Percentiles rank a stretch among this genome's conserved stretches.
phyloP scores from a whole-genome alignment of 192 early-diverging fungal species.

The Coemansia sp. region DNA sequence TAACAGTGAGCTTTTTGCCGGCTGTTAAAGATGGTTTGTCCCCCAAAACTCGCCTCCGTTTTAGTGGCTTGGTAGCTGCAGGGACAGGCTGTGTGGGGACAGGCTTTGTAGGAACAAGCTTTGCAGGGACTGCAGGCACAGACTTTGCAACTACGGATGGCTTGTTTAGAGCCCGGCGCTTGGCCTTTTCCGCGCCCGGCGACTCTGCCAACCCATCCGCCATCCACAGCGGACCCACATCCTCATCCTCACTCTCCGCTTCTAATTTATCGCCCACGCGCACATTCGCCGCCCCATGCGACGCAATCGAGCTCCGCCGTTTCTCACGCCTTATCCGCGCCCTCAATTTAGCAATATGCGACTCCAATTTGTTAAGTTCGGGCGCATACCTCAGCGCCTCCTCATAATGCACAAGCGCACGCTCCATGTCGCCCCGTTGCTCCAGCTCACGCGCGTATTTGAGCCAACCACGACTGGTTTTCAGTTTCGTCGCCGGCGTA shows the following conservation, averaged over 20 bases:
- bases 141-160: neutral
- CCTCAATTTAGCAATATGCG: constrained; percentile 49
- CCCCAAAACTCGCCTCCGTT: constrained; percentile 23
- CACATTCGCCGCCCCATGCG: constrained; percentile 29
- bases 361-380: constrained; percentile 46
- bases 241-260: constrained; percentile 17
- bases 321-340: constrained; percentile 28
- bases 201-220: constrained; percentile 43
- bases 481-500: constrained; percentile 59
- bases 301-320: constrained; percentile 39
- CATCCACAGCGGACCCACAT: constrained; percentile 40
- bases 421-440: constrained; percentile 46
- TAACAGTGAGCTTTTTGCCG: constrained; percentile 9
- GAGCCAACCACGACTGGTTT: constrained; percentile 57
- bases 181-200: constrained; percentile 49
- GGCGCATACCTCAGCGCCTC: constrained; percentile 52
- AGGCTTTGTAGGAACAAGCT: neutral
- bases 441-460: constrained; percentile 56
- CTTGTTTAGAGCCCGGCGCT: constrained; percentile 12
- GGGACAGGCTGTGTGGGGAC: neutral
- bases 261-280: constrained; percentile 10
- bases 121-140: neutral
- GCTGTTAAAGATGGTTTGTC: neutral
- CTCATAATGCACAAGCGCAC: constrained; percentile 56
- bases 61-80: neutral